Evolutionary conservation across 352 stramenopile species (phyloP).

Genomic region (Phytophthora europaea): DNA sequence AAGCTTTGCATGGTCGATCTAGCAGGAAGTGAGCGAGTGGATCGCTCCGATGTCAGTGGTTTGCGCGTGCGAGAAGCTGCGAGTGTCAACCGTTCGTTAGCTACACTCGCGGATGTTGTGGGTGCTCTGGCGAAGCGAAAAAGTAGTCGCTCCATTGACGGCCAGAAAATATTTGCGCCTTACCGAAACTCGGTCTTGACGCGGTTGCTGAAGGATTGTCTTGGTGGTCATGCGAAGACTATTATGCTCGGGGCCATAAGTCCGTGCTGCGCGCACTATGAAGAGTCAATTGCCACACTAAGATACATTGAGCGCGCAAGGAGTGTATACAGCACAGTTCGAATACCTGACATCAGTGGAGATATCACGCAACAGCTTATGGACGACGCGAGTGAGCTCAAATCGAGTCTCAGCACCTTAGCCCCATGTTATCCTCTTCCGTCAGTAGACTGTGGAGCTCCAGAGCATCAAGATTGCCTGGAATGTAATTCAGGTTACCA

Average conservation of each 20-base stretch:
- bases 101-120: conserved; percentile 89
- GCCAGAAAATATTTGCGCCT: conserved; percentile 71
- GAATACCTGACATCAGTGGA: conserved; percentile 49
- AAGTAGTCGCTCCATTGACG: conserved; percentile 11
- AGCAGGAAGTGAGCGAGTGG: conserved; percentile 70
- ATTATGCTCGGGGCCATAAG: conserved; percentile 92
- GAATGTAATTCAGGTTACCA: conserved; percentile 11
- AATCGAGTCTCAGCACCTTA: conserved; percentile 39
- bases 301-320: conserved; percentile 84
- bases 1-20: conserved; percentile 85
- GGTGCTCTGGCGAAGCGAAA: conserved; percentile 64
- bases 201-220: conserved; percentile 78
- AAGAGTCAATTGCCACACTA: conserved; percentile 89
- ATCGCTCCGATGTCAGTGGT: conserved; percentile 58
- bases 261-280: conserved; percentile 85
- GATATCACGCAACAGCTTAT: conserved; percentile 48
- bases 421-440: conserved; percentile 5
- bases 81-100: conserved; percentile 88
- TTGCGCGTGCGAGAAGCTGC: conserved; percentile 73
- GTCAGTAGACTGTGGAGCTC: conserved; percentile 1
- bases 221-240: conserved; percentile 85
- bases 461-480: conserved; percentile 6
- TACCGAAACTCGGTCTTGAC: conserved; percentile 93
- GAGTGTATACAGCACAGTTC: conserved; percentile 52
- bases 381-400: conserved; percentile 55